These are phyloP conservation scores for Coelastrella sp. DNA, from an alignment of 139 green algal species.

Conservation along the genomic window DNA sequence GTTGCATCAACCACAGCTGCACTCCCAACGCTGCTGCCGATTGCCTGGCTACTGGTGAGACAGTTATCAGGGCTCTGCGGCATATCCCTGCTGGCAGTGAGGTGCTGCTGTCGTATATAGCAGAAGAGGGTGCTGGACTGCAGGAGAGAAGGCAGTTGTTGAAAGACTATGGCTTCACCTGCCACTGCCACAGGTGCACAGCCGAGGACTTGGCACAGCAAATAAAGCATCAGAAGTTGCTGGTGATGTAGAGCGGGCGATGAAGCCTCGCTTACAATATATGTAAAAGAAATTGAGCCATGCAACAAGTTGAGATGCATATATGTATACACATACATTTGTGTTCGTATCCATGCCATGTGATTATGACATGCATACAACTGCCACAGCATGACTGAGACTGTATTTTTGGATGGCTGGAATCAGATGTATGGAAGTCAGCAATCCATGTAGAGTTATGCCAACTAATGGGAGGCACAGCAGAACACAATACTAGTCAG, in stretches of 20 bases:
- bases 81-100: slow-evolving; percentile 75
- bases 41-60: slow-evolving; percentile 57
- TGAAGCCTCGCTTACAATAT: not conserved
- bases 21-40: slow-evolving; percentile 77
- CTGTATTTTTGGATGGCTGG: no score
- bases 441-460: no score
- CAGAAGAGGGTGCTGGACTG: slow-evolving; percentile 33
- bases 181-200: slow-evolving; percentile 67
- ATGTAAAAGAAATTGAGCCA: no score
- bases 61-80: slow-evolving; percentile 66
- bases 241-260: not conserved
- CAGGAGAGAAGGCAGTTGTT: slow-evolving; percentile 66
- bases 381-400: no score
- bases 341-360: no score
- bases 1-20: slow-evolving; percentile 94
- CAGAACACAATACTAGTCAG: no score
- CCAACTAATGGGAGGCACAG: no score
- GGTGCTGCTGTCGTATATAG: slow-evolving; percentile 84
- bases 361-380: no score
- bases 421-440: no score
- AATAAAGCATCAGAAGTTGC: not conserved
- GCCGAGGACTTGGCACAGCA: slow-evolving; percentile 24
- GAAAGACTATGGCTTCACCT: slow-evolving; percentile 88
- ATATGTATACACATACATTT: no score
- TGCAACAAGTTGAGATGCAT: no score